Evolutionary conservation across 2,329 filamentous ascomycete genomes (phyloP).

Genomic region (Colletotrichum magnum): DNA sequence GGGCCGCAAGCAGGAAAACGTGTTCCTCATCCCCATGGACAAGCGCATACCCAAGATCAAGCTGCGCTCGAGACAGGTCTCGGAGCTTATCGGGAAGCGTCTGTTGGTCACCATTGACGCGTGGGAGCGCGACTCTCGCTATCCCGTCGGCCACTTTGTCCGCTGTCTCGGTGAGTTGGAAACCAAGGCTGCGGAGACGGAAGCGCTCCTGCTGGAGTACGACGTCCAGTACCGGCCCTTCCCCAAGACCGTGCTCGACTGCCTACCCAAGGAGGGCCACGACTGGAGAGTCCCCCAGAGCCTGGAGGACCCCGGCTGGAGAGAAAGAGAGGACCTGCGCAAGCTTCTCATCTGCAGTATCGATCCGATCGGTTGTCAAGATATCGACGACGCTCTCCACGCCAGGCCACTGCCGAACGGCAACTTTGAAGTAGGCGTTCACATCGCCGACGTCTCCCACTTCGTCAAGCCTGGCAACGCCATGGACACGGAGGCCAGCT

Average conservation of each 20-base stretch:
- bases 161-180: slow-evolving; percentile 93
- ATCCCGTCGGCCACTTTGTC: slow-evolving; percentile 94
- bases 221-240: slow-evolving; percentile 99
- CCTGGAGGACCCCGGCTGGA: slow-evolving; percentile 88
- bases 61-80: slow-evolving; percentile 90
- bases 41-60: slow-evolving; percentile 97
- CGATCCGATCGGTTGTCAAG: slow-evolving; percentile 94
- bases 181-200: slow-evolving; percentile 97
- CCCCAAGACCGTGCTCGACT: slow-evolving; percentile 94
- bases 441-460: slow-evolving; percentile 99
- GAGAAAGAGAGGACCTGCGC: slow-evolving; percentile 85
- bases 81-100: slow-evolving; percentile 90
- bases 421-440: slow-evolving; percentile 95
- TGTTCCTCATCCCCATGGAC: slow-evolving; percentile 98
- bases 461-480: slow-evolving; percentile 98
- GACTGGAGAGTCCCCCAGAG: slow-evolving; percentile 92
- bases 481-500: slow-evolving; percentile 95
- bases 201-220: slow-evolving; percentile 93
- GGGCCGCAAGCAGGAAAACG: slow-evolving; percentile 88
- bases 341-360: slow-evolving; percentile 95
- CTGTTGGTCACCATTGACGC: slow-evolving; percentile 94
- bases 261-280: slow-evolving; percentile 90
- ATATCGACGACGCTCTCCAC: slow-evolving; percentile 98
- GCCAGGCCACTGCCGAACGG: slow-evolving; percentile 88
- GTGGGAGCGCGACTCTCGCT: slow-evolving; percentile 94